Base-by-base conservation (phyloP, 352 stramenopile species). In the Phytopythium ostracodes region DNA sequence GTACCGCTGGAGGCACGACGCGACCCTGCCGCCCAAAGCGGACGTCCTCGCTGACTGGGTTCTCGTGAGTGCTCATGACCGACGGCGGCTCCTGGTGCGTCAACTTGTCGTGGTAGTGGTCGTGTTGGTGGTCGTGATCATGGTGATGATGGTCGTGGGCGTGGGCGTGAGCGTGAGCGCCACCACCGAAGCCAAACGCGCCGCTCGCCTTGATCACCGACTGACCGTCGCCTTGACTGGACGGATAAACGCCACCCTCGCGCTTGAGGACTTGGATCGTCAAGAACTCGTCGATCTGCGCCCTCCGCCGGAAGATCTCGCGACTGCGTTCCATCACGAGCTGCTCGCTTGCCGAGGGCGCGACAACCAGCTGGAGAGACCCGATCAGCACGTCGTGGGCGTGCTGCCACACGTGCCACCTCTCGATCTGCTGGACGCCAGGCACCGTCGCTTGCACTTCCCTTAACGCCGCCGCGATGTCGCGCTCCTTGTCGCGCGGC, bases 371-470 rank as follows among this genome's bases (percentile, higher is more conserved):
- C 55, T 89, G 76, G 31, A 93, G 60, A 31, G 78, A 82, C 6
- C 72, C 84, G 17, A 93, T 75, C 27, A 71, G 77, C 2, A 83
- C 67, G 24, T 86, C 75, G 51, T 82, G 86, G 27, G 81, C 69
- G 53, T 93, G 81, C 44, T 81, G 81, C 84, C 84, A 93, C 42
- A 88, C 74, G 69, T 93, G 81, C 84, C 84, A 93, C 52, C 81
- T 75, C 58, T 73, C 68, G 38, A 93, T 62, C 17, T 62, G 58
- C 33, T 83, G 44, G 0, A 93, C 70, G 2, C 75, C 77, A 12
- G 69, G 59, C 9, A 91, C 74, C 4, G 38, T 59, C 6, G 69
- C 62, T 60, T 77, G 67, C 4, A 93, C 62, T 24, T 90, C 76
- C 29, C 69, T 63, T 50, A 93, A 56, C 46, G 78, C 76, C 8